Evolutionary conservation across 495 filamentous ascomycete species (phyloP).

Genomic region (Daldinia decipiens): DNA sequence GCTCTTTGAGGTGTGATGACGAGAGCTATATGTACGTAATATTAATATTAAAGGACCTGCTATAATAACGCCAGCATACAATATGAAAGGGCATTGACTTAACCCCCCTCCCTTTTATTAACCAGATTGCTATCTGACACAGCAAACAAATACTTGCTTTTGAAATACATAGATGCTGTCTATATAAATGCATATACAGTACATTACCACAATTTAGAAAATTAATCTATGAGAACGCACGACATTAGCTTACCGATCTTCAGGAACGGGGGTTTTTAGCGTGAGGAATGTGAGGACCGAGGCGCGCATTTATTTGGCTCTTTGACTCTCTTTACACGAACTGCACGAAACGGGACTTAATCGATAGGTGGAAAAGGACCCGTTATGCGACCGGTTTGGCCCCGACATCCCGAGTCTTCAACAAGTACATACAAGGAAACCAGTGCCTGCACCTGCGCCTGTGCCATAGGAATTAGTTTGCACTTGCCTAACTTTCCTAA

Average conservation of each 20-base stretch:
- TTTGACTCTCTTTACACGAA: neutral
- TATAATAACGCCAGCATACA: constrained; percentile 20
- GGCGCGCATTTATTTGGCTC: constrained; percentile 15
- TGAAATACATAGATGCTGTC: neutral
- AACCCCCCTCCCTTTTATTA: constrained; percentile 14
- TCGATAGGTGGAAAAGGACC: constrained; percentile 36
- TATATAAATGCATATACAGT: neutral
- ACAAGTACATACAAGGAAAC: constrained; percentile 21
- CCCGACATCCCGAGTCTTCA: constrained; percentile 21
- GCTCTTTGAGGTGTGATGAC: constrained; percentile 27
- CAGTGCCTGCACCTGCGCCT: neutral
- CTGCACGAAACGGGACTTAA: constrained; percentile 4
- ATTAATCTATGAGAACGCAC: constrained; percentile 16
- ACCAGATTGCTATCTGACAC: neutral
- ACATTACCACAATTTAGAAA: constrained; percentile 15
- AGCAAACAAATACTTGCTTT: constrained; percentile 19
- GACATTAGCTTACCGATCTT: constrained; percentile 36
- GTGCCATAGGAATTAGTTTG: constrained; percentile 17
- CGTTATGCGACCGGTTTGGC: constrained; percentile 35
- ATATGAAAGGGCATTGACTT: neutral
- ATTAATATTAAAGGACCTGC: constrained; percentile 41
- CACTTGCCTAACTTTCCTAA: constrained; percentile 17
- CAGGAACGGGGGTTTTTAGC: constrained; percentile 38
- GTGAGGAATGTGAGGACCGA: constrained; percentile 22
- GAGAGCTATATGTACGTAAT: constrained; percentile 32